Base-by-base conservation (phyloP, 2,329 filamentous ascomycete species). In the Colletotrichum sp. region DNA sequence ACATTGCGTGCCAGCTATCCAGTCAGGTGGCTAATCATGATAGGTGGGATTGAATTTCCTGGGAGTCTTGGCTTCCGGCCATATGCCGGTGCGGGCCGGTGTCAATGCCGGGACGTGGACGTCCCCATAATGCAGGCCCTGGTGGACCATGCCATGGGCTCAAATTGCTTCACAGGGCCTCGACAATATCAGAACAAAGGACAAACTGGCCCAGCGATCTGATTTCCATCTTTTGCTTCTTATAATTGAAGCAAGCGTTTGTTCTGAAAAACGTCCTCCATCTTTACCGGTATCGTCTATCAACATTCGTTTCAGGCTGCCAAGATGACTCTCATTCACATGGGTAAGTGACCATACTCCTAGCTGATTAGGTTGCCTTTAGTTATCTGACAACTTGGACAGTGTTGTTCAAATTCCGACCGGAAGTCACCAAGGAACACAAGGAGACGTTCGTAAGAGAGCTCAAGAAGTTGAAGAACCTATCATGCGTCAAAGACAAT, bases 401-500 rank as follows among this genome's bases (percentile, higher is more conserved):
- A 62, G 59, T 62, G 10, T 0, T 62, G 10, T 62, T 62, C 59
- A 62, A 62, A 28, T 62, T 62, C 16, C 15, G 59, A 32, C 62
- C 81, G 6, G 82, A 84, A 49, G 80, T 86, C 2, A 80, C 81
- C 3, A 62, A 81, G 26, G 81, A 82, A 49, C 83, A 86, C 73
- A 86, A 84, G 72, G 80, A 83, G 5, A 83, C 78, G 7, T 88
- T 88, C 67, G 81, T 87, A 28, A 75, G 75, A 0, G 84, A 88
- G 71, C 80, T 88, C 3, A 87, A 85, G 67, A 84, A 84, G n/a
- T 80, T 89, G 21, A 88, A 87, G 66, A 67, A 78, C 6, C 80
- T 88, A 7, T 76, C 85, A 1, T 87, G 83, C 39, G 87, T 88
- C 18, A 83, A 87, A 70, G 79, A 84, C 39, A 81, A 84, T n/a